Percentiles rank a stretch among this genome's conserved stretches.
These are phyloP conservation scores for Salvia splendens DNA, from an alignment of 257 asterid genomes.

Conservation along the genomic window DNA sequence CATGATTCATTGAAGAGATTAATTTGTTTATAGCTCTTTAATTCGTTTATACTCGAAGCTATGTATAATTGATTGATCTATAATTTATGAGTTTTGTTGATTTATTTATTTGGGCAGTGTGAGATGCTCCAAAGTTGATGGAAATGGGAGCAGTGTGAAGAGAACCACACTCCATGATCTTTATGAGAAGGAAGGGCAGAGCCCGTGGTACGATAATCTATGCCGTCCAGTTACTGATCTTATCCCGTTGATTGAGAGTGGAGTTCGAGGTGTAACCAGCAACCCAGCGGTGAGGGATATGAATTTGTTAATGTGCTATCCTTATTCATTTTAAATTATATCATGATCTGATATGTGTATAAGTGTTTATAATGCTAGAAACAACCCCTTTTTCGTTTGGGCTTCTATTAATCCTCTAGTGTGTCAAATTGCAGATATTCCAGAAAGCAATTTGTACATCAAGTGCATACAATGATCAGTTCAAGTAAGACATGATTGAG, in stretches of 20 bases:
- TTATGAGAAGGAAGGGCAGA: slow-evolving; percentile 91
- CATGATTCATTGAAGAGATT: background rate
- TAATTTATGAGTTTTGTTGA: background rate
- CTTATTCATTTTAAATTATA: background rate
- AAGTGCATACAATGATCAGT: slow-evolving; percentile 94
- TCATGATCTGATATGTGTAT: background rate
- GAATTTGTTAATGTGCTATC: background rate
- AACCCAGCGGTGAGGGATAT: slow-evolving; percentile 74
- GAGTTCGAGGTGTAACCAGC: slow-evolving; percentile 98
- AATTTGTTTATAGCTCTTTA: background rate
- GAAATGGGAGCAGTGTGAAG: slow-evolving; percentile 70
- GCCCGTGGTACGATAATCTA: slow-evolving; percentile 97
- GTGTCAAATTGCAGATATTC: slow-evolving; percentile 67
- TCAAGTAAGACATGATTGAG: slow-evolving; percentile 53
- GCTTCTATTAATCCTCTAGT: background rate
- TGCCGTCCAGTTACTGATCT: slow-evolving; percentile 98
- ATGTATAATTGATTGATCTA: background rate
- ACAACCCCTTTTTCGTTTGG: background rate
- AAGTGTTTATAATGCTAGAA: background rate
- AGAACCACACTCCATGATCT: slow-evolving; percentile 90
- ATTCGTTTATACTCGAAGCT: slow-evolving; percentile 5
- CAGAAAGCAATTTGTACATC: slow-evolving; percentile 99
- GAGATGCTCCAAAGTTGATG: slow-evolving; percentile 71
- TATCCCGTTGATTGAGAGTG: slow-evolving; percentile 84
- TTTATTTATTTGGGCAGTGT: slow-evolving; percentile 48